These are phyloP conservation scores for Saccharata proteae DNA, from an alignment of 2,329 filamentous ascomycete species.

Conservation along the genomic window DNA sequence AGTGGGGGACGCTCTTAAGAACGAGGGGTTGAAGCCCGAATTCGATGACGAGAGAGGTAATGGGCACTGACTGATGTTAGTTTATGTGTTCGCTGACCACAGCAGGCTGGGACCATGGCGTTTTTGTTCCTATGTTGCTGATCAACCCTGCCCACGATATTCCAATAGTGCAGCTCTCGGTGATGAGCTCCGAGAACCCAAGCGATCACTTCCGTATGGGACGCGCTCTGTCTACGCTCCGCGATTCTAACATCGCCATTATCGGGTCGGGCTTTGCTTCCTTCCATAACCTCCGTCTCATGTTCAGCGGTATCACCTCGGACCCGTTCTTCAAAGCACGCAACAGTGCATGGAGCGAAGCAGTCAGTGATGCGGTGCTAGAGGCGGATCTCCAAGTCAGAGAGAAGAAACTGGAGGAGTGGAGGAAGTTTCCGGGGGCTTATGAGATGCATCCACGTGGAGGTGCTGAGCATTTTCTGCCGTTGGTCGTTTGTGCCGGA, in stretches of 20 bases:
- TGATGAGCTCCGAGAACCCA: slow-evolving; percentile 41
- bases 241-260: slow-evolving; percentile 43
- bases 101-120: slow-evolving; percentile 48
- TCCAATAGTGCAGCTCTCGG: slow-evolving; percentile 46
- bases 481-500: slow-evolving; percentile 45
- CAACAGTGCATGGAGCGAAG: slow-evolving; percentile 34
- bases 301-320: slow-evolving; percentile 25
- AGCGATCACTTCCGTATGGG: slow-evolving; percentile 40
- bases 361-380: slow-evolving; percentile 30
- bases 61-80: background rate
- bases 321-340: slow-evolving; percentile 19
- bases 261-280: slow-evolving; percentile 49
- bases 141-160: slow-evolving; percentile 40
- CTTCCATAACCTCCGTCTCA: slow-evolving; percentile 42
- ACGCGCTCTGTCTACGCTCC: slow-evolving; percentile 38
- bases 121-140: slow-evolving; percentile 46
- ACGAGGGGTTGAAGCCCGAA: slow-evolving; percentile 31
- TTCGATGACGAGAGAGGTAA: slow-evolving; percentile 22
- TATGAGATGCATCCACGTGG: slow-evolving; percentile 43
- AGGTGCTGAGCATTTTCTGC: slow-evolving; percentile 48
- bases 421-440: slow-evolving; percentile 37
- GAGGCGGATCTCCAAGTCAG: slow-evolving; percentile 25
- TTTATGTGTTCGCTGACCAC: background rate
- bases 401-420: slow-evolving; percentile 30
- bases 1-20: slow-evolving; percentile 34